These are phyloP conservation scores for Aspergillus mulundensis DNA, from an alignment of 495 filamentous ascomycete genomes.

Conservation along the genomic window DNA sequence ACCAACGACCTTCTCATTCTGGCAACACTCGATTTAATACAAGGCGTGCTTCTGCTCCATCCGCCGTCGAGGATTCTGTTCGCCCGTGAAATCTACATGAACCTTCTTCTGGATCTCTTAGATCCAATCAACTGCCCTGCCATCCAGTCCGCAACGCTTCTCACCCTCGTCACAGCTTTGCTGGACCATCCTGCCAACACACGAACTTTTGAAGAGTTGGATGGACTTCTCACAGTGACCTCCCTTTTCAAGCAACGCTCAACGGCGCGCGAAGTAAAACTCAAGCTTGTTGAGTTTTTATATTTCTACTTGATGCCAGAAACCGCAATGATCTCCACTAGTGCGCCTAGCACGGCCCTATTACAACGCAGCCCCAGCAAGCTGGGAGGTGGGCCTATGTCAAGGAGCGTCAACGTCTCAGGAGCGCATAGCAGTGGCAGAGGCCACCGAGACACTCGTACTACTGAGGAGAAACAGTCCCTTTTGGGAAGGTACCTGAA, in stretches of 20 bases:
- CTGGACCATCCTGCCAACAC: constrained; percentile 80
- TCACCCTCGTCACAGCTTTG: constrained; percentile 84
- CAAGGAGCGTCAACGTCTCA: constrained; percentile 36
- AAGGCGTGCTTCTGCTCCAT: constrained; percentile 86
- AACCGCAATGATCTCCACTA: constrained; percentile 50
- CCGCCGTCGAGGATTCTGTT: constrained; percentile 89
- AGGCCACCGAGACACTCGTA: constrained; percentile 52
- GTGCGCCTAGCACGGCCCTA: constrained; percentile 40
- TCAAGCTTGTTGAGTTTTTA: constrained; percentile 89
- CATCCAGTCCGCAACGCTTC: constrained; percentile 82
- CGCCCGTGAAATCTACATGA: constrained; percentile 90
- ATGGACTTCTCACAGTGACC: constrained; percentile 89
- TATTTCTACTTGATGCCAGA: constrained; percentile 99
- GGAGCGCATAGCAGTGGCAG: constrained; percentile 31
- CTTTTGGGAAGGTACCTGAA: constrained; percentile 75
- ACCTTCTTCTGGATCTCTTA: constrained; percentile 89
- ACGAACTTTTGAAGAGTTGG: constrained; percentile 86
- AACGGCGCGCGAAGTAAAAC: constrained; percentile 82
- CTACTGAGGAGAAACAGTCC: constrained; percentile 83
- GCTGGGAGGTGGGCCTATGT: constrained; percentile 40
- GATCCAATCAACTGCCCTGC: constrained; percentile 88
- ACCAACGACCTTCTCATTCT: constrained; percentile 88
- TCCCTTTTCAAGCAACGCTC: constrained; percentile 82
- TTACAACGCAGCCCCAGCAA: constrained; percentile 73
- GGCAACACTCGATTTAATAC: constrained; percentile 82